A percentile compares a stretch with the other conserved stretches of the same genome.
phyloP scores from a whole-genome alignment of 2,329 filamentous ascomycete genomes.

The Sporothrix euskadiensis region DNA sequence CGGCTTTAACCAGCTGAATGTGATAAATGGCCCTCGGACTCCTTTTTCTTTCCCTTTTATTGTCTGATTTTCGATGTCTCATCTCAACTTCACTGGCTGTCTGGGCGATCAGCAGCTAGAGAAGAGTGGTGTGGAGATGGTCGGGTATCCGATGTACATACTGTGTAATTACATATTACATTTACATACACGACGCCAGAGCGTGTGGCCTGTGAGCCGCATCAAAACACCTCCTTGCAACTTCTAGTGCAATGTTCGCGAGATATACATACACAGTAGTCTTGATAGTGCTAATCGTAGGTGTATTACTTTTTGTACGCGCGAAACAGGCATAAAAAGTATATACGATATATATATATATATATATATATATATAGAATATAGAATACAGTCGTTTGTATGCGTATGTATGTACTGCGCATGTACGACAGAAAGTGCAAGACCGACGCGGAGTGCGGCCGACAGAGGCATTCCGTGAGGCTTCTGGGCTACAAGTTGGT shows the following conservation, averaged over 20 bases:
- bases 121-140: slow-evolving; percentile 12
- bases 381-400: too few species aligned
- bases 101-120: slow-evolving; percentile 23
- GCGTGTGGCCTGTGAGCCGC: not conserved
- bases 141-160: not conserved
- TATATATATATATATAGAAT: too few species aligned
- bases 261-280: too few species aligned
- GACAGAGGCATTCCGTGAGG: not conserved
- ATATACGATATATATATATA: too few species aligned
- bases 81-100: not conserved
- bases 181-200: too few species aligned
- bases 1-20: not conserved
- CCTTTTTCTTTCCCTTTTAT: not conserved
- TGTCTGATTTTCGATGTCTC: slow-evolving; percentile 4
- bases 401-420: too few species aligned
- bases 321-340: too few species aligned
- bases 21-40: not conserved
- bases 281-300: too few species aligned
- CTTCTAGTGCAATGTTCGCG: not conserved
- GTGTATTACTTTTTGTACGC: too few species aligned
- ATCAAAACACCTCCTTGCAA: not conserved
- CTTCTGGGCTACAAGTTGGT: not conserved
- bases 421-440: not conserved
- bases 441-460: too few species aligned
- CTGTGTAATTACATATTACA: too few species aligned